Conservation (phyloP, 1,284 basidiomycete genomes). For the Lignosus rhinocerotis region DNA sequence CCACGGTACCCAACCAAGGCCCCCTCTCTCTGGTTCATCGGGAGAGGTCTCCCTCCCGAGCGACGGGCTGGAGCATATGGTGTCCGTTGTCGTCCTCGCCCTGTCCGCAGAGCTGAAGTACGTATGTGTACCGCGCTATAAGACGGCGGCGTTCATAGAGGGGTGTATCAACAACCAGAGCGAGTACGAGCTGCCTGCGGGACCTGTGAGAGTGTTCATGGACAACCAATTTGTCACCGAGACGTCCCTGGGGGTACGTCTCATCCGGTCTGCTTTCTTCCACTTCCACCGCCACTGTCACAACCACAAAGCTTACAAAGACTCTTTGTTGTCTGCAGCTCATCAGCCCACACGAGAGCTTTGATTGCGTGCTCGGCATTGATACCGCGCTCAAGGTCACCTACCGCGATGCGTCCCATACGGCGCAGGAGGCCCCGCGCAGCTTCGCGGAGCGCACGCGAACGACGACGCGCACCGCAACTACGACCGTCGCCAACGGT, state of each 20-base stretch:
- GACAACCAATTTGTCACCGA: conserved; percentile 52
- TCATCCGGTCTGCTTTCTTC: background rate
- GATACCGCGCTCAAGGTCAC: conserved; percentile 37
- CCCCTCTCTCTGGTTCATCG: conserved; percentile 49
- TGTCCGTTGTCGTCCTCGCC: conserved; percentile 48
- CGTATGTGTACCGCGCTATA: conserved; percentile 49
- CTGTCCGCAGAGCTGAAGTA: conserved; percentile 49
- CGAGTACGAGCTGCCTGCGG: conserved; percentile 52
- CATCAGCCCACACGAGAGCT: conserved; percentile 48
- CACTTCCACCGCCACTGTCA: background rate
- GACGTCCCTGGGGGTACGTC: conserved; percentile 44
- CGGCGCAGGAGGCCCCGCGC: conserved; percentile 28
- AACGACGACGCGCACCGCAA: conserved; percentile 45
- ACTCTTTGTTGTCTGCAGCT: conserved; percentile 32
- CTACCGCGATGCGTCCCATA: conserved; percentile 16
- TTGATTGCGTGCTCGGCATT: conserved; percentile 54
- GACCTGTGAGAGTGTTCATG: conserved; percentile 50
- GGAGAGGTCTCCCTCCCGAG: conserved; percentile 50
- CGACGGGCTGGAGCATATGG: conserved; percentile 54
- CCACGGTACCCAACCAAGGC: conserved; percentile 29
- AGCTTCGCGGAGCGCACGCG: conserved; percentile 44
- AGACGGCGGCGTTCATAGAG: conserved; percentile 44
- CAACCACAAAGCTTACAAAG: too few relatives aligned
- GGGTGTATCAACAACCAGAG: conserved; percentile 52
- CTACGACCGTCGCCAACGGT: conserved; percentile 50